Percentiles rank a stretch among this genome's conserved stretches.
Conservation (phyloP, 768 basidiomycete species). For the Lentinula edodes region DNA sequence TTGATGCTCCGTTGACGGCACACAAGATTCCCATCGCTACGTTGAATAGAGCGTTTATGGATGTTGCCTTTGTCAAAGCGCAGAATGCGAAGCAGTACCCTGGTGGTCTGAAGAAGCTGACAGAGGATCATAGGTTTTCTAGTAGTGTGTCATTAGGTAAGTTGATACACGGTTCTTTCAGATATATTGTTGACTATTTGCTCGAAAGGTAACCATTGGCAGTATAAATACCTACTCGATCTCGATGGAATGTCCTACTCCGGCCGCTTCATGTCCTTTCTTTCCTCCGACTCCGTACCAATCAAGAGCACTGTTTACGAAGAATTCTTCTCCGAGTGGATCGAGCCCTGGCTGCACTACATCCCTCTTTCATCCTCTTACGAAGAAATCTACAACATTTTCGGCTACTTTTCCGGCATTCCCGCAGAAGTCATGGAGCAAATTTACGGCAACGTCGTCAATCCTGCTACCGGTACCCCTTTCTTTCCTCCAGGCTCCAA, state of each 20-base stretch:
- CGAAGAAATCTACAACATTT: slow-evolving; percentile 89
- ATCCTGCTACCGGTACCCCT: neutral
- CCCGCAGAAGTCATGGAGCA: slow-evolving; percentile 40
- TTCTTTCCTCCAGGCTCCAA: neutral
- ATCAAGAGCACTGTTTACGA: slow-evolving; percentile 68
- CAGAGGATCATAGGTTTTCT: slow-evolving; percentile 60
- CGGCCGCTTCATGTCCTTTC: slow-evolving; percentile 57
- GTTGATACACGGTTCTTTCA: neutral
- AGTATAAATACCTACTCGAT: slow-evolving; percentile 67
- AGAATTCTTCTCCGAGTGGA: slow-evolving; percentile 70
- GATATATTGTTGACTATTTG: no score
- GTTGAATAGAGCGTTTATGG: slow-evolving; percentile 62
- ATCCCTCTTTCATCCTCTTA: slow-evolving; percentile 88
- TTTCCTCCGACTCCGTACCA: slow-evolving; percentile 61
- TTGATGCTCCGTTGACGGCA: neutral
- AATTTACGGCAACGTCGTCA: neutral
- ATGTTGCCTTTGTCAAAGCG: slow-evolving; percentile 52
- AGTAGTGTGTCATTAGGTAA: slow-evolving; percentile 71
- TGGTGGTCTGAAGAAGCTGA: slow-evolving; percentile 63
- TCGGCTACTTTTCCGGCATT: slow-evolving; percentile 89
- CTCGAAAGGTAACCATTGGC: slow-evolving; percentile 46
- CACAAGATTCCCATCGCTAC: slow-evolving; percentile 30
- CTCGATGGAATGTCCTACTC: slow-evolving; percentile 77
- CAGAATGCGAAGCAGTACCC: slow-evolving; percentile 70
- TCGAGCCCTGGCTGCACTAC: slow-evolving; percentile 86